A percentile compares a stretch with the other conserved stretches of the same genome.
Conservation (phyloP, 2,329 filamentous ascomycete genomes). For the Trichoderma atrobrunneum region DNA sequence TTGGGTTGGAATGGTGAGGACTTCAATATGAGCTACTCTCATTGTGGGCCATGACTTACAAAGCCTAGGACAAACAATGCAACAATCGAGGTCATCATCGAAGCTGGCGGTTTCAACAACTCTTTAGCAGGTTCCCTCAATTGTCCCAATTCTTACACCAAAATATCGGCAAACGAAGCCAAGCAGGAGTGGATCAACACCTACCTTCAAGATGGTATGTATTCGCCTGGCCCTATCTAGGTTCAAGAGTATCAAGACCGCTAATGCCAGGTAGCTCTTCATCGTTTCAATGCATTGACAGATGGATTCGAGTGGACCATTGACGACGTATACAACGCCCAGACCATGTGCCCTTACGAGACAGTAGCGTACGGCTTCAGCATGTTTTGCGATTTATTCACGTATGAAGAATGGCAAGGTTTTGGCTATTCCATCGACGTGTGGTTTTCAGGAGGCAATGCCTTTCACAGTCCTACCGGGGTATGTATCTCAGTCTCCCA, state of each 20-base stretch:
- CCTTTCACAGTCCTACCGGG: constrained; percentile 63
- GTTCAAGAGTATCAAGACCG: background rate
- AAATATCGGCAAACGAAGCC: constrained; percentile 52
- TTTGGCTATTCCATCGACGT: constrained; percentile 72
- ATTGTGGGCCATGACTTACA: background rate
- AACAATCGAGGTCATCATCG: constrained; percentile 70
- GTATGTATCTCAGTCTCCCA: constrained; percentile 33
- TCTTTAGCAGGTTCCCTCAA: constrained; percentile 65
- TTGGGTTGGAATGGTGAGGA: constrained; percentile 64
- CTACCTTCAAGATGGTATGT: constrained; percentile 59
- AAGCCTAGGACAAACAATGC: constrained; percentile 59
- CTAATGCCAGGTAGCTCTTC: constrained; percentile 45
- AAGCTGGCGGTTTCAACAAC: constrained; percentile 63
- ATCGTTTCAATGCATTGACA: constrained; percentile 55
- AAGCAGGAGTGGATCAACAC: constrained; percentile 57
- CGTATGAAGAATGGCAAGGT: constrained; percentile 68
- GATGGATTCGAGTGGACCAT: constrained; percentile 61
- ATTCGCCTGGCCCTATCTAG: background rate
- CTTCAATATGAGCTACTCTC: background rate
- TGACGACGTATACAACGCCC: constrained; percentile 63
- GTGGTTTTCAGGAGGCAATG: constrained; percentile 58
- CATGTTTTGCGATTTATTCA: constrained; percentile 71
- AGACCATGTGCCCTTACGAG: constrained; percentile 74
- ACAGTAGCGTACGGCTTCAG: constrained; percentile 74
- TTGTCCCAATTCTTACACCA: constrained; percentile 60